Evolutionary conservation across 2,329 filamentous ascomycete species (phyloP).

Genomic region (Macrophomina phaseolina): DNA sequence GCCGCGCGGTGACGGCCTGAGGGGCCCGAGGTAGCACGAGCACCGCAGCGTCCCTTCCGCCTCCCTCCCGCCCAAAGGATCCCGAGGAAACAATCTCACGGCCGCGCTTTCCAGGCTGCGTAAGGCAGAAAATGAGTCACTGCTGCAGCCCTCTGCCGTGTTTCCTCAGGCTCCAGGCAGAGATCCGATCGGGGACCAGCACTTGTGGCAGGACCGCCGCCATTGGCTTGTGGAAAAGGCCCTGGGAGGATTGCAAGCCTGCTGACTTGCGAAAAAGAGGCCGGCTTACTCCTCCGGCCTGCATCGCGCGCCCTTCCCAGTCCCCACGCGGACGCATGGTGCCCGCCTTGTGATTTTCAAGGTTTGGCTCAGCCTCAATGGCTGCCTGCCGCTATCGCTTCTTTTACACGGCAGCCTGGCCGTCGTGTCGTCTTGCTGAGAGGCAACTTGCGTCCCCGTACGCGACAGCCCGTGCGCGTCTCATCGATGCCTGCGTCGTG

Average conservation of each 20-base stretch:
- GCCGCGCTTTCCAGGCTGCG: background rate
- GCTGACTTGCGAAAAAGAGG: conserved; percentile 1
- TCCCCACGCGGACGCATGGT: background rate
- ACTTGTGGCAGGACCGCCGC: background rate
- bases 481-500: background rate
- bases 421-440: conserved; percentile 3
- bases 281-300: conserved; percentile 4
- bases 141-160: background rate
- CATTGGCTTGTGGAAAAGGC: background rate
- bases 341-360: conserved; percentile 14
- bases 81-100: background rate
- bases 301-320: background rate
- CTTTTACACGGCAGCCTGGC: conserved; percentile 7
- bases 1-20: background rate
- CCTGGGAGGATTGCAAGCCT: background rate
- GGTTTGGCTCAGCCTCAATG: conserved; percentile 13
- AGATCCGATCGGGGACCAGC: conserved; percentile 14
- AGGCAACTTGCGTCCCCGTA: background rate
- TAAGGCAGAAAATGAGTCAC: conserved; percentile 20
- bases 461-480: conserved; percentile 15
- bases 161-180: conserved; percentile 8
- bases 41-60: conserved; percentile 4
- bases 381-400: background rate
- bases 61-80: background rate
- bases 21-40: conserved; percentile 7